Evolutionary conservation across 2,329 filamentous ascomycete species (phyloP).

Genomic region (Rutstroemia sp.): DNA sequence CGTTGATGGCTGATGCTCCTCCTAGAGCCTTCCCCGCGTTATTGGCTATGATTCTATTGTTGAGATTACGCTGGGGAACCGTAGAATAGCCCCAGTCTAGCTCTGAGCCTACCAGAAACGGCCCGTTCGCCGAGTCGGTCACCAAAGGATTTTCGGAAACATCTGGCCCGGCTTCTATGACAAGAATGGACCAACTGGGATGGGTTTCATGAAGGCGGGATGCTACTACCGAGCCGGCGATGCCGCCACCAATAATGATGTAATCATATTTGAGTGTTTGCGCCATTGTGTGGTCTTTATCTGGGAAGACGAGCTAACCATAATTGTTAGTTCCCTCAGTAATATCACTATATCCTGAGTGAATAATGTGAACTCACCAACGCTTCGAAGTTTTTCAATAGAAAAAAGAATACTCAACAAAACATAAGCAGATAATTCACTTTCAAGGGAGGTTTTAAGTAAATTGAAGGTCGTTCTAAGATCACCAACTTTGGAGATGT

Average conservation of each 20-base stretch:
- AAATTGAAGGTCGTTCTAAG: too few relatives aligned
- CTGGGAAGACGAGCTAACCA: not conserved
- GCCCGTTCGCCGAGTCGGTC: not conserved
- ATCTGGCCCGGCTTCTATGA: conserved; percentile 35
- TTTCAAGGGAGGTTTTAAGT: too few relatives aligned
- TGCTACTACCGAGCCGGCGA: conserved; percentile 32
- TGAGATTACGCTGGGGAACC: conserved; percentile 26
- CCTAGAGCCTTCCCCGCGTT: conserved; percentile 35
- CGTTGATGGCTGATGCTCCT: conserved; percentile 35
- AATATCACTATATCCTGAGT: too few relatives aligned
- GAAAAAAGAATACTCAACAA: too few relatives aligned
- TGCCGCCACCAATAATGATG: conserved; percentile 34
- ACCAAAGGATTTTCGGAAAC: conserved; percentile 12
- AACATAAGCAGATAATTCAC: too few relatives aligned
- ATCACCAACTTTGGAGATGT: too few relatives aligned
- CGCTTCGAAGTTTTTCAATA: too few relatives aligned
- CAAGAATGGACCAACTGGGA: conserved; percentile 29
- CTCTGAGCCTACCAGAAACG: conserved; percentile 4
- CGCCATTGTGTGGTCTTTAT: not conserved
- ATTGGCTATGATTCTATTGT: conserved; percentile 22
- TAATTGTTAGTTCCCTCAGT: too few relatives aligned
- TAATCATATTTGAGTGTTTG: conserved; percentile 18
- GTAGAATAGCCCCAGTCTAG: conserved; percentile 32
- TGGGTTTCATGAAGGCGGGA: conserved; percentile 27
- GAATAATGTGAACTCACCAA: too few relatives aligned